Evolutionary conservation across 805 yeast genomes (phyloP).

Genomic region (Candida vaughaniae): DNA sequence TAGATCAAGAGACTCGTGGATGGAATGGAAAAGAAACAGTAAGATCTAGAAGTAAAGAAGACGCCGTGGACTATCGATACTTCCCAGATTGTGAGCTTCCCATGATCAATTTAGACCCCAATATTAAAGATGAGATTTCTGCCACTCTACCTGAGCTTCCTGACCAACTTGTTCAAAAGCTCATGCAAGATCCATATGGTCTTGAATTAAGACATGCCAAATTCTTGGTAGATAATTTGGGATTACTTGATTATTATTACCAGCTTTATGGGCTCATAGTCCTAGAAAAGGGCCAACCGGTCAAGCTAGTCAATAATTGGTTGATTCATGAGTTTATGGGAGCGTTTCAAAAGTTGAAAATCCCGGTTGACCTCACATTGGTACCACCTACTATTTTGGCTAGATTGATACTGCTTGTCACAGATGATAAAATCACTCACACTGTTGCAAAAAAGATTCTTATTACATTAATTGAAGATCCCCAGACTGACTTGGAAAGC

Average conservation of each 20-base stretch:
- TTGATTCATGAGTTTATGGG: constrained; percentile 80
- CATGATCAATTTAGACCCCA: constrained; percentile 43
- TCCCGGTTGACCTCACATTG: constrained; percentile 25
- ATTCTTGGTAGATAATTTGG: constrained; percentile 54
- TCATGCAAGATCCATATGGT: constrained; percentile 50
- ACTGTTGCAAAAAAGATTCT: constrained; percentile 68
- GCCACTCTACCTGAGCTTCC: constrained; percentile 57
- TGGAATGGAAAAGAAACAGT: constrained; percentile 82
- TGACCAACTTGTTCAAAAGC: constrained; percentile 49
- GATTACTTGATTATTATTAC: constrained; percentile 53
- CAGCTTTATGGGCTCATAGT: constrained; percentile 32
- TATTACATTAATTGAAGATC: constrained; percentile 55
- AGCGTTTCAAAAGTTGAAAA: constrained; percentile 51
- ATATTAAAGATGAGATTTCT: constrained; percentile 42
- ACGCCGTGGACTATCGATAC: constrained; percentile 82
- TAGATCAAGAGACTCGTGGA: constrained; percentile 74
- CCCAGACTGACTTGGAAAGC: constrained; percentile 33
- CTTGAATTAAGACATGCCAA: constrained; percentile 74
- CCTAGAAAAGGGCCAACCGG: constrained; percentile 18
- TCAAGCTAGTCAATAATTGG: constrained; percentile 68
- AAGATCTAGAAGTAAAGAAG: constrained; percentile 73
- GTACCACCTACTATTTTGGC: constrained; percentile 46
- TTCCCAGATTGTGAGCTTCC: constrained; percentile 94
- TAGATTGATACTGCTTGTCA: constrained; percentile 53
- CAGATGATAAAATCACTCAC: constrained; percentile 50